These are phyloP conservation scores for Rutidosis leptorrhynchoides DNA, from an alignment of 129 eudicot species.

Conservation along the genomic window DNA sequence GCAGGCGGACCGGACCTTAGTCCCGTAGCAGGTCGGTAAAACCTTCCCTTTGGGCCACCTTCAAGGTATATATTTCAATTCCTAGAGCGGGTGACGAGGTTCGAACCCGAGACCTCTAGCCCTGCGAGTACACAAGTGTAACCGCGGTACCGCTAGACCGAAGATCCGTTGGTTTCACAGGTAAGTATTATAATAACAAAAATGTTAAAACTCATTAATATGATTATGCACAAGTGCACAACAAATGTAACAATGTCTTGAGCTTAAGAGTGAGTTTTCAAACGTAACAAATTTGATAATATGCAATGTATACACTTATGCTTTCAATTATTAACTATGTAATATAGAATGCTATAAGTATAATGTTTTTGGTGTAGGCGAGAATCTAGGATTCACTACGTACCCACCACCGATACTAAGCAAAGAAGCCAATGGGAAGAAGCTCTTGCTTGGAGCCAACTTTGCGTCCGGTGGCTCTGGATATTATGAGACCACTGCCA, in stretches of 20 bases:
- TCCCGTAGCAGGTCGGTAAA: too few relatives aligned
- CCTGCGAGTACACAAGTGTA: too few relatives aligned
- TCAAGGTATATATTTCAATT: too few relatives aligned
- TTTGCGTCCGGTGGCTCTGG: constrained; percentile 93
- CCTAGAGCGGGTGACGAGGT: too few relatives aligned
- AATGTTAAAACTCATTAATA: neutral
- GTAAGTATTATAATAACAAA: too few relatives aligned
- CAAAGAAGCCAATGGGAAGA: constrained; percentile 59
- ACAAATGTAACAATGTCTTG: neutral
- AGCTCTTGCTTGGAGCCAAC: constrained; percentile 77
- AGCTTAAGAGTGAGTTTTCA: neutral
- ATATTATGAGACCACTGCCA: constrained; percentile 70
- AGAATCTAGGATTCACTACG: constrained; percentile 73
- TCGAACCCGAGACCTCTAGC: too few relatives aligned
- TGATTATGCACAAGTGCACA: neutral
- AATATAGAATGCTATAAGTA: neutral
- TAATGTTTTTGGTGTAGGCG: constrained; percentile 43
- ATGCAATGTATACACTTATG: neutral
- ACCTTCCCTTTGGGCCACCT: too few relatives aligned
- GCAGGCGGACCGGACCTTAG: too few relatives aligned
- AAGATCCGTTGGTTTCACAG: too few relatives aligned
- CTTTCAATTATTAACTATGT: too few relatives aligned
- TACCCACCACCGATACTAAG: constrained; percentile 78
- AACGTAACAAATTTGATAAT: neutral
- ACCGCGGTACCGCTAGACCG: too few relatives aligned